Evolutionary conservation across 2,329 filamentous ascomycete genomes (phyloP), one percentile per base, ranked within the genome.

Genomic region (Aspergillus glaucus): DNA sequence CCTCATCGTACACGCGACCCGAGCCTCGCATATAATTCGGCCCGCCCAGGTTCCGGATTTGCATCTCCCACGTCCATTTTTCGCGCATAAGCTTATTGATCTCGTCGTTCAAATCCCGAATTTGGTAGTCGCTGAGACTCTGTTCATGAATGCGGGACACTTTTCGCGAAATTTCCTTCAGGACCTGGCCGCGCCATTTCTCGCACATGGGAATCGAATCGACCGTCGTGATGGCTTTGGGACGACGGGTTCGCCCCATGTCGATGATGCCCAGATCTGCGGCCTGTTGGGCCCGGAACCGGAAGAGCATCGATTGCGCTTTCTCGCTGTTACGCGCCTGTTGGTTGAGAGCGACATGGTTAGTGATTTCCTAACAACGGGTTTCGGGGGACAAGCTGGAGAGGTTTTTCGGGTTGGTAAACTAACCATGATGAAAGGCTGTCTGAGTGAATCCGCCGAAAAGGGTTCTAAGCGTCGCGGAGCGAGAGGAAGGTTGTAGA

Each of bases 71-170:
- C 80, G 95, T 91, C 79, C 94, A 90, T 73, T 98, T 98, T 76
- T 98, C 93, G 55, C 90, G 85, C 88, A 98, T 96, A 54, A 95
- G 80, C 74, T 95, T 95, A 78, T 98, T 98, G 78, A 98, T 95
- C 73, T 98, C 93, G 70, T 98, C 93, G 75, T 98, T 98, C 66
- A 98, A 78, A 71, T 98, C 93, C 63, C 93, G 85, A 69, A 98
- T 89, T 77, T 97, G 93, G 75, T 87, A 97, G 77, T 98, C 93
- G 71, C 84, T 89, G n/a, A 98, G 79, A 43, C 86, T 84, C 7
- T 82, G 76, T 61, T 98, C 93, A 69, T 98, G 93, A 73, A 98
- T 97, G 65, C 88, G 88, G 55, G 89, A 89, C 50, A 98, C 89
- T 72, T 98, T 98, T 72, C 93, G 90, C 56, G 86, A 92, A 63